phyloP scores from a whole-genome alignment of 495 filamentous ascomycete genomes.

The Penicillium chermesinum region DNA sequence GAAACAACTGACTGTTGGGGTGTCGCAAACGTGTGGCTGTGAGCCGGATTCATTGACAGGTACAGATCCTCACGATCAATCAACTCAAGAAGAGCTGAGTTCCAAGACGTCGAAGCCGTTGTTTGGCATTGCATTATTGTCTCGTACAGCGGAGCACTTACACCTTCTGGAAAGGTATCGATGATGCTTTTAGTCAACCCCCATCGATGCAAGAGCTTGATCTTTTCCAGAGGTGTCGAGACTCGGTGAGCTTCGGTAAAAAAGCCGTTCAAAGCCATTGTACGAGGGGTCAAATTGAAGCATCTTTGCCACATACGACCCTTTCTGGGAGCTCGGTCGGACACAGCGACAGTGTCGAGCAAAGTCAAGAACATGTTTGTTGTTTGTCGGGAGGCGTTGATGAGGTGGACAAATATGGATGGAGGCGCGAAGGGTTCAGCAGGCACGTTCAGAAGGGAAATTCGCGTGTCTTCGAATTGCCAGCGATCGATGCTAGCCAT shows the following conservation, averaged over 20 bases:
- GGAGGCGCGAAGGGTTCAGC: constrained; percentile 61
- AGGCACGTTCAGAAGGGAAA: constrained; percentile 41
- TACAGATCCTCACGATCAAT: constrained; percentile 79
- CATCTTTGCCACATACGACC: constrained; percentile 39
- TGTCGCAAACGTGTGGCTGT: constrained; percentile 26
- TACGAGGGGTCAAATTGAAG: constrained; percentile 57
- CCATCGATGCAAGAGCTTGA: constrained; percentile 42
- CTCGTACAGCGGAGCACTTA: constrained; percentile 74
- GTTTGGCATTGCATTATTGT: constrained; percentile 77
- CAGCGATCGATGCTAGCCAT: constrained; percentile 55
- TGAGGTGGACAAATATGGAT: constrained; percentile 65
- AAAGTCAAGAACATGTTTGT: constrained; percentile 54
- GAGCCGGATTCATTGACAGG: constrained; percentile 52
- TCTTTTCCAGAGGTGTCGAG: constrained; percentile 30
- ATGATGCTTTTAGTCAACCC: constrained; percentile 40
- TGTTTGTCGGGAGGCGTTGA: constrained; percentile 32
- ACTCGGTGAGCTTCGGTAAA: constrained; percentile 32
- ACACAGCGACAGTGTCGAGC: constrained; percentile 47
- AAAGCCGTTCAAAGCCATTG: constrained; percentile 58
- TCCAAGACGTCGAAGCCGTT: constrained; percentile 74
- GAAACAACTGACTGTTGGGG: constrained; percentile 43
- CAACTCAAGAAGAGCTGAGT: constrained; percentile 60
- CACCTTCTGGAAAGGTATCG: constrained; percentile 78
- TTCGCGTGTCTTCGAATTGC: constrained; percentile 54
- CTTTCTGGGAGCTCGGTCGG: constrained; percentile 34